Percentiles rank a stretch among this genome's conserved stretches.
Evolutionary conservation across 2,329 filamentous ascomycete species (phyloP).

Genomic region (Xylariaceae sp.): DNA sequence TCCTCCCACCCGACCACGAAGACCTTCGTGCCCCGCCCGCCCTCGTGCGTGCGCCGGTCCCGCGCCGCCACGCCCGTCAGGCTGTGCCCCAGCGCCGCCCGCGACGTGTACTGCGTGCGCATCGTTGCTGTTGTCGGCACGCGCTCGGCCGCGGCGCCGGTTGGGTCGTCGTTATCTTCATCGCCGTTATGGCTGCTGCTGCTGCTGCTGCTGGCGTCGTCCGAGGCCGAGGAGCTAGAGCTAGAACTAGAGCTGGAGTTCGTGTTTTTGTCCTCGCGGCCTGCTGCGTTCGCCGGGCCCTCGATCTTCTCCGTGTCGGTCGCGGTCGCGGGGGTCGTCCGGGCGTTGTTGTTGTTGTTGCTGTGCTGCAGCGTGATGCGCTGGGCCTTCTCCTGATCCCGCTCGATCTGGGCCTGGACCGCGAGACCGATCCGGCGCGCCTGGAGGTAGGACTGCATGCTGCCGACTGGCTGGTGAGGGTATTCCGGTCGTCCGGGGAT

Average conservation of each 20-base stretch:
- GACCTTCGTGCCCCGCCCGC: slow-evolving; percentile 21
- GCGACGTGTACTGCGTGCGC: slow-evolving; percentile 10
- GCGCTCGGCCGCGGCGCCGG: slow-evolving; percentile 4
- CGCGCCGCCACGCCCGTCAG: slow-evolving; percentile 24
- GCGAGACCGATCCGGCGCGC: slow-evolving; percentile 12
- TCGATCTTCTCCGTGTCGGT: background rate
- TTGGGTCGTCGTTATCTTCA: background rate
- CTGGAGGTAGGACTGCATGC: slow-evolving; percentile 19
- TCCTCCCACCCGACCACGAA: slow-evolving; percentile 34
- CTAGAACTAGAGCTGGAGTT: background rate
- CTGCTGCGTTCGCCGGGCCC: background rate
- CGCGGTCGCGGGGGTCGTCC: slow-evolving; percentile 1
- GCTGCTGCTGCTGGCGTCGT: background rate
- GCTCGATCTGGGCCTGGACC: slow-evolving; percentile 15
- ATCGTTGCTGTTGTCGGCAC: slow-evolving; percentile 8
- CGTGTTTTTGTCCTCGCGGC: background rate
- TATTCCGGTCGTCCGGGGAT: no score
- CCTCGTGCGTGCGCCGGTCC: slow-evolving; percentile 17
- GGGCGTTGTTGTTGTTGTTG: background rate
- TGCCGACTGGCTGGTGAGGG: no score
- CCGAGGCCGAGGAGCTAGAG: background rate
- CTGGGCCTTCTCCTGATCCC: slow-evolving; percentile 12
- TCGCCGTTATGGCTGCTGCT: slow-evolving; percentile 2
- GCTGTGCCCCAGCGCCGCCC: slow-evolving; percentile 19
- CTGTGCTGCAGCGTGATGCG: slow-evolving; percentile 7